phyloP scores from a whole-genome alignment of 179 eudicot genomes.

The Actinidia chinensis region DNA sequence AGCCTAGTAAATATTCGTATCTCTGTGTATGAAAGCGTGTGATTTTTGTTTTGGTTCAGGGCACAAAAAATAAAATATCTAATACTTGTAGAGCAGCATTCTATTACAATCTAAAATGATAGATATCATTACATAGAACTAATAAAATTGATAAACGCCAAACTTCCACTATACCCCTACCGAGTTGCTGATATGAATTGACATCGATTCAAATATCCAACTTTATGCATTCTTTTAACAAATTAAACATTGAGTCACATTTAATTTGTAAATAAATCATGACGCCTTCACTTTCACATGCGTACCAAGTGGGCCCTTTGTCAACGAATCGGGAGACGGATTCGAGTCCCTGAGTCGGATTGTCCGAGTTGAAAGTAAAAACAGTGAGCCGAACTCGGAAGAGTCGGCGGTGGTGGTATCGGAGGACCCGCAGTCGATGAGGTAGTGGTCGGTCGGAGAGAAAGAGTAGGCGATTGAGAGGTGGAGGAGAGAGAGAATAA shows the following conservation, averaged over 20 bases:
- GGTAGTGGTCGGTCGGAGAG: conserved; percentile 61
- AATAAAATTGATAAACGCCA: background rate
- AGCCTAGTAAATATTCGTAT: too few relatives aligned
- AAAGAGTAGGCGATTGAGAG: conserved; percentile 36
- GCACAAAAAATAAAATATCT: background rate
- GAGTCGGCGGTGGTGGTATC: conserved; percentile 39
- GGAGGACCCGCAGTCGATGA: conserved; percentile 67
- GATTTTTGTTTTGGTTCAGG: too few relatives aligned
- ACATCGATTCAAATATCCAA: background rate
- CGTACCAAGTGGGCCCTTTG: conserved; percentile 69
- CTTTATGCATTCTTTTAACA: background rate
- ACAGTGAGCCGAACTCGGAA: conserved; percentile 26
- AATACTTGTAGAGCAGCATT: background rate
- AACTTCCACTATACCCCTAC: too few relatives aligned
- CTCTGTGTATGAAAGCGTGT: too few relatives aligned
- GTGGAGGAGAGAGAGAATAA: conserved; percentile 22
- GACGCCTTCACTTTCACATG: too few relatives aligned
- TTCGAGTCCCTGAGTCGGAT: conserved; percentile 27
- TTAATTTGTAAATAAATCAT: background rate
- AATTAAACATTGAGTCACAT: background rate
- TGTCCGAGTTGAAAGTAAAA: conserved; percentile 37
- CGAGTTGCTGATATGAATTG: background rate
- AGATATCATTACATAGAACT: background rate
- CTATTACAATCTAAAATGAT: background rate
- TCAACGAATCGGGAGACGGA: conserved; percentile 34